phyloP scores from a whole-genome alignment of 2,329 filamentous ascomycete genomes.

The Zymoseptoria passerinii region DNA sequence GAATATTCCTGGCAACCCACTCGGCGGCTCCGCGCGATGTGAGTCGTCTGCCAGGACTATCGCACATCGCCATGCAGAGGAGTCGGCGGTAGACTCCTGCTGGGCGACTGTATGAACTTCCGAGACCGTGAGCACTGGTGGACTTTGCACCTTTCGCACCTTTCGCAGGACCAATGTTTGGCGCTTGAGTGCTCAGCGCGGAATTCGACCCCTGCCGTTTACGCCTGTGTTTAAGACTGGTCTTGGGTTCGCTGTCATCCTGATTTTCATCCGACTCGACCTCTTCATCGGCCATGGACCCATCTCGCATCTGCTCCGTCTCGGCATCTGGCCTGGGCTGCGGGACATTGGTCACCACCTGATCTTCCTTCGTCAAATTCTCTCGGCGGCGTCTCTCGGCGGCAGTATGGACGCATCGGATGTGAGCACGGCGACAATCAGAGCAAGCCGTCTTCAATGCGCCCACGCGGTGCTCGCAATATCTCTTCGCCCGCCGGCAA shows the following conservation, averaged over 20 bases:
- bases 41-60: conserved; percentile 17
- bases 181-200: background rate
- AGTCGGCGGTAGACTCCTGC: conserved; percentile 16
- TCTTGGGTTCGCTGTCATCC: background rate
- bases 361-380: background rate
- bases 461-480: background rate
- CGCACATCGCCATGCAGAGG: conserved; percentile 25
- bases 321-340: background rate
- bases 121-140: conserved; percentile 12
- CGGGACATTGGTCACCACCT: background rate
- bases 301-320: background rate
- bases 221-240: background rate
- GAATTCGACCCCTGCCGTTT: background rate
- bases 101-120: conserved; percentile 16
- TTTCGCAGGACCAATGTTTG: background rate
- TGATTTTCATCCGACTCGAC: background rate
- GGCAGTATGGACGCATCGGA: background rate
- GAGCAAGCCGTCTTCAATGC: background rate
- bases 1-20: conserved; percentile 26
- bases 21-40: conserved; percentile 11
- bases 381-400: background rate
- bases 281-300: background rate
- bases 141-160: background rate
- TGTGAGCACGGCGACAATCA: background rate
- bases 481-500: background rate